Percentiles rank a stretch among this genome's conserved stretches.
Conservation (phyloP, 805 yeast species). For the Lipomyces oligophaga region DNA sequence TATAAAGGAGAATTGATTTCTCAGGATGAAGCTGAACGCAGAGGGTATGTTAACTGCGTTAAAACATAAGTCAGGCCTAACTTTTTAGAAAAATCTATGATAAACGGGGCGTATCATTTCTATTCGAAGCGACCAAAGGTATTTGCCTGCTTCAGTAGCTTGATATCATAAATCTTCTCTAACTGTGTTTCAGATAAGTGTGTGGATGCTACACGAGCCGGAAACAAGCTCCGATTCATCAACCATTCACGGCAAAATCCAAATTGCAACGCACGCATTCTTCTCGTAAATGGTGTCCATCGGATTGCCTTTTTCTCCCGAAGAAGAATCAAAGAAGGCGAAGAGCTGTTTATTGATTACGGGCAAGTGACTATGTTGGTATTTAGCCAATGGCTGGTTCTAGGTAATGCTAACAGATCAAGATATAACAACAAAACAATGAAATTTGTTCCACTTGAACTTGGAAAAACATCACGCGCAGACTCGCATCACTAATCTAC, state of each 20-base stretch:
- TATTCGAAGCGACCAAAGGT: constrained; percentile 25
- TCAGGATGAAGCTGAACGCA: constrained; percentile 27
- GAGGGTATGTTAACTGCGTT: constrained; percentile 12
- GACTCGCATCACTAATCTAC: background rate
- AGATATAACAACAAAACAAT: constrained; percentile 25
- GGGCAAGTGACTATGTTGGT: constrained; percentile 8
- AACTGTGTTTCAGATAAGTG: constrained; percentile 15
- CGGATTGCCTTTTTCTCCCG: constrained; percentile 24
- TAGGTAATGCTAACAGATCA: background rate
- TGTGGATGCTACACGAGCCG: constrained; percentile 26
- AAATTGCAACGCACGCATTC: constrained; percentile 23
- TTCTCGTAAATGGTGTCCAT: constrained; percentile 26
- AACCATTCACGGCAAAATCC: constrained; percentile 26
- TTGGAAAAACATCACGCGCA: background rate
- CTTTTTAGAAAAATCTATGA: constrained; percentile 22
- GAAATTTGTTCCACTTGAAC: constrained; percentile 25
- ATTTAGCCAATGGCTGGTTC: background rate
- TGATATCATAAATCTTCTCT: too few species aligned
- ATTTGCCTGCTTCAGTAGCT: too few species aligned
- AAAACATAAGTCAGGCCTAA: background rate
- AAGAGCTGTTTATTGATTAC: constrained; percentile 26
- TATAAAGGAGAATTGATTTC: constrained; percentile 26
- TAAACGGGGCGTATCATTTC: constrained; percentile 25
- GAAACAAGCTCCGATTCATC: constrained; percentile 23
- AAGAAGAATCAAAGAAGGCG: constrained; percentile 23